phyloP scores from a whole-genome alignment of 176 grass and related monocot species.

The Melocanna baccifera region DNA sequence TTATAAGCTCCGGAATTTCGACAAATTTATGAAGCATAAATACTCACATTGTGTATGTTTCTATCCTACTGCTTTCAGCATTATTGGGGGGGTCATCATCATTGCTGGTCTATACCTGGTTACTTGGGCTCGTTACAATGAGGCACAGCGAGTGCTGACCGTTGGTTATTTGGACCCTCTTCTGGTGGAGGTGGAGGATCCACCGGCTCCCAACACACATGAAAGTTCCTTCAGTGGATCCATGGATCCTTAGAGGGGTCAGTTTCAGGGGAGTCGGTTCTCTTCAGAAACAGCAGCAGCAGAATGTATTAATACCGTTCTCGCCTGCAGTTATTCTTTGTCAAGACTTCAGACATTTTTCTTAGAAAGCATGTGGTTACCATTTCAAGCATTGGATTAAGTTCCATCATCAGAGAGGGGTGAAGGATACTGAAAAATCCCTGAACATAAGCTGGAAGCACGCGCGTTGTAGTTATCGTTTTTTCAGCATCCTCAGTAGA shows the following conservation, averaged over 20 bases:
- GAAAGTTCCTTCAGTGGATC: conserved; percentile 50
- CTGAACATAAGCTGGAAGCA: not conserved
- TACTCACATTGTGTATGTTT: not conserved
- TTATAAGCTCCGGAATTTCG: not conserved
- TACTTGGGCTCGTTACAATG: conserved; percentile 75
- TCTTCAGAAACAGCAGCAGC: not conserved
- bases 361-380: conserved; percentile 11
- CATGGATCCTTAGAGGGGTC: conserved; percentile 33
- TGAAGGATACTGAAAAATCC: not conserved
- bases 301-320: conserved; percentile 1
- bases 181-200: conserved; percentile 44
- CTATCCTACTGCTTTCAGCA: conserved; percentile 37
- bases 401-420: conserved; percentile 12
- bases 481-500: not conserved
- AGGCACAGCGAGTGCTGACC: conserved; percentile 27
- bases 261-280: not conserved
- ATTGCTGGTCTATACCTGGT: conserved; percentile 82
- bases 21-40: not conserved
- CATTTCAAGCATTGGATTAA: not conserved
- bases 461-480: not conserved
- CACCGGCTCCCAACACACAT: conserved; percentile 27
- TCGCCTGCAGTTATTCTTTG: not conserved
- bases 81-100: conserved; percentile 73
- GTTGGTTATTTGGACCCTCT: conserved; percentile 44
- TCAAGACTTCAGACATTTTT: not conserved